These are phyloP conservation scores for Colletotrichum lentis DNA, from an alignment of 2,329 filamentous ascomycete genomes.

Conservation along the genomic window DNA sequence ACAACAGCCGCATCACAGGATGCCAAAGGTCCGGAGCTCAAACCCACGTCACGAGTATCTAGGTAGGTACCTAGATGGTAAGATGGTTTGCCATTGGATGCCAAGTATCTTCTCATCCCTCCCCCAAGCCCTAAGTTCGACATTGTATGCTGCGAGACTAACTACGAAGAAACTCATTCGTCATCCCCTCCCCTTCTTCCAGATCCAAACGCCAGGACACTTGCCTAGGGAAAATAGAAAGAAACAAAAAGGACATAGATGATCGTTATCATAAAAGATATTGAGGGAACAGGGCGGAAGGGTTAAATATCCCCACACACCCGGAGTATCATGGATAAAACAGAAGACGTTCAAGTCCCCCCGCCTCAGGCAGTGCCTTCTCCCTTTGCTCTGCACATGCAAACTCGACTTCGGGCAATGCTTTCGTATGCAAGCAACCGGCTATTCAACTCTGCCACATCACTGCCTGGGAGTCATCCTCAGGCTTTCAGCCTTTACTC, in stretches of 20 bases:
- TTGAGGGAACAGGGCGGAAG: constrained; percentile 26
- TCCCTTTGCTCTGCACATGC: constrained; percentile 4
- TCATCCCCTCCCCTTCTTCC: not conserved
- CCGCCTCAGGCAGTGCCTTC: not conserved
- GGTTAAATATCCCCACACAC: not conserved
- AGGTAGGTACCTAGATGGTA: no score
- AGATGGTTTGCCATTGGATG: not conserved
- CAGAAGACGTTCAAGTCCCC: constrained; percentile 5
- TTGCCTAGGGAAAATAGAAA: not conserved
- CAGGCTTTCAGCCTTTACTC: constrained; percentile 51
- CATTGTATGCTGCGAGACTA: constrained; percentile 27
- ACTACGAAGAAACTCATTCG: not conserved
- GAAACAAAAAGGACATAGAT: not conserved
- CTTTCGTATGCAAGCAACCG: constrained; percentile 10
- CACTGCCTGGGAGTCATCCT: not conserved
- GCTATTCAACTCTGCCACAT: constrained; percentile 23
- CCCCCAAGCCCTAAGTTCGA: not conserved
- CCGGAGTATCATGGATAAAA: constrained; percentile 35
- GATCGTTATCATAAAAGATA: constrained; percentile 24
- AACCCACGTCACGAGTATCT: no score
- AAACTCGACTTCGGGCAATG: not conserved
- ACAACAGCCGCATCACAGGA: not conserved
- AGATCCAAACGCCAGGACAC: constrained; percentile 25
- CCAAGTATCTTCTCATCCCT: not conserved
- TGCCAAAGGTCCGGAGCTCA: not conserved